phyloP scores from a whole-genome alignment of 208 protist species.

The Naegleria gruberi region DNA sequence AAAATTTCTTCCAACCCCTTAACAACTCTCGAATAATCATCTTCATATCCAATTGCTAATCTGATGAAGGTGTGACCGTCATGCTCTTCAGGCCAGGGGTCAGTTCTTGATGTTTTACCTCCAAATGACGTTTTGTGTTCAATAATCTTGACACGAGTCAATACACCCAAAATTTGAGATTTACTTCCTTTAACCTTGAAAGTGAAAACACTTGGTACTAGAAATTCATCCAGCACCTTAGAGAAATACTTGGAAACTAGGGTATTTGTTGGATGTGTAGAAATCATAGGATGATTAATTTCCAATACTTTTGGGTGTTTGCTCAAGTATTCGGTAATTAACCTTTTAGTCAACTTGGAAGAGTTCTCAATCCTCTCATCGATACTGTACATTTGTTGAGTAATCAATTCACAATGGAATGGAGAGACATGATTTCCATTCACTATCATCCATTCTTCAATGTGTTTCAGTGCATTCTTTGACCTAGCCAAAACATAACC shows the following conservation, averaged over 20 bases:
- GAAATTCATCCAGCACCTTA: not conserved
- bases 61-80: not conserved
- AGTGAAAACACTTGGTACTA: slow-evolving; percentile 1
- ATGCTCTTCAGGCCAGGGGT: slow-evolving; percentile 17
- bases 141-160: not conserved
- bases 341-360: not conserved
- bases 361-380: not conserved
- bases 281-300: not conserved
- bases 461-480: not conserved
- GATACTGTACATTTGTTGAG: not conserved
- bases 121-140: slow-evolving; percentile 23
- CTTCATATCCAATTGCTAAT: not conserved
- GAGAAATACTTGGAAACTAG: not conserved
- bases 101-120: not conserved
- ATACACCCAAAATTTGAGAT: not conserved
- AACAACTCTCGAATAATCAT: not conserved
- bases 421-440: slow-evolving; percentile 16
- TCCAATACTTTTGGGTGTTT: not conserved
- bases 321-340: not conserved
- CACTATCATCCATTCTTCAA: not conserved
- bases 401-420: not conserved
- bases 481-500: not conserved
- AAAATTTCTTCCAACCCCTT: slow-evolving; percentile 6
- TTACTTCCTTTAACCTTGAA: slow-evolving; percentile 6
- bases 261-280: not conserved